Evolutionary conservation across 176 grass and related monocot genomes (phyloP), one percentile per base, ranked within the genome.

Genomic region (Oryza meyeriana): DNA sequence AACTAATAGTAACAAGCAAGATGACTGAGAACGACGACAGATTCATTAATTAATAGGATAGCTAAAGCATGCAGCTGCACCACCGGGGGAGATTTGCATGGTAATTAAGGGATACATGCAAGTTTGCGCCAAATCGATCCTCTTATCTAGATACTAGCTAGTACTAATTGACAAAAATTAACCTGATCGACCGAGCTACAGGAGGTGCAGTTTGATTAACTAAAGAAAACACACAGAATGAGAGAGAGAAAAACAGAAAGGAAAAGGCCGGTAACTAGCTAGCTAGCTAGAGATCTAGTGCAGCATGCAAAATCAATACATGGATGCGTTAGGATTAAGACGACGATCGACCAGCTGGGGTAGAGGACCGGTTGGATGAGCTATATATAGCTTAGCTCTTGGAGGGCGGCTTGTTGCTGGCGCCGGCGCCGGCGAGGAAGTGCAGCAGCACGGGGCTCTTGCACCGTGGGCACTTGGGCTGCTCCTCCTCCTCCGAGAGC

Each of bases 381-480:
- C 45, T 12, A 42, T 12, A 22, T 6, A 11, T 25, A 10, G 4
- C 38, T 59, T 78, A 78, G 87, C 61, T 81, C 66, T 72, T 89
- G 75, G 5, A n/a, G 44, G 16, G 26, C 27, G 24, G 78, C 33
- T 57, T 80, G 76, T 13, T 68, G 31, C 8, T 17, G 58, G 0
- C 39, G 38, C 2, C 18, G 58, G 10, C 28, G 35, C 11, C 40
- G n/a, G 1, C 32, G 69, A 81, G 81, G 77, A 90, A 93, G 73
- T 90, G 84, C 20, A 90, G 77, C 31, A 93, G 85, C 5, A 90
- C 84, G 66, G 91, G 81, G 87, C 87, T 93, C 81, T 93, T 90
- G 88, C 91, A 93, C 17, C 85, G 74, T 6, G 91, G 91, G 78
- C 91, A 93, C 64, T 81, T 85, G 81, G 87, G 88, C 79, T 86